These are phyloP conservation scores for Xylaria sp. DNA, from an alignment of 2,329 filamentous ascomycete genomes.

Conservation along the genomic window DNA sequence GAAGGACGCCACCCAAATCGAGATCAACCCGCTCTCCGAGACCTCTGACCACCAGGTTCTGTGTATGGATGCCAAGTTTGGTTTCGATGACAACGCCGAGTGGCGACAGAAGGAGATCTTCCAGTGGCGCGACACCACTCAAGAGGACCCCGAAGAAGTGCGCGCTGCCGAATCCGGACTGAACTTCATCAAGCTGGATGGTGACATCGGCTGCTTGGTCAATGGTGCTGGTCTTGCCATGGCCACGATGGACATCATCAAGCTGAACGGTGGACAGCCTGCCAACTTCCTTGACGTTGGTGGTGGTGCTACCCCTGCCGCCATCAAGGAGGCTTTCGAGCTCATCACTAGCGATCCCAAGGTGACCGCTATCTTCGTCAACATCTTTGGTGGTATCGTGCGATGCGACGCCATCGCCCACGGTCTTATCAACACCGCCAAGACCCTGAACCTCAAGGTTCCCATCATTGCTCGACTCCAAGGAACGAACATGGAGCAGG, in stretches of 20 bases:
- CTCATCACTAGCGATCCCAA: conserved; percentile 98
- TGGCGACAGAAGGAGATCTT: conserved; percentile 99
- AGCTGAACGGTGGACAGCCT: conserved; percentile 94
- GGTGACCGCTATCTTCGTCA: conserved; percentile 99
- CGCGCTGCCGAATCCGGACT: conserved; percentile 93
- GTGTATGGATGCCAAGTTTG: conserved; percentile 99
- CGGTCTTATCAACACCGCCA: conserved; percentile 93
- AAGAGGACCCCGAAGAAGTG: conserved; percentile 98
- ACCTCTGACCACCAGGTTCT: conserved; percentile 98
- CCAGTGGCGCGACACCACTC: conserved; percentile 89
- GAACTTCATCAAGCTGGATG: conserved; percentile 99
- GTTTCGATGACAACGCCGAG: conserved; percentile 98
- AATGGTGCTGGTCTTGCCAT: conserved; percentile 99
- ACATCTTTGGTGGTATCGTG: conserved; percentile 99
- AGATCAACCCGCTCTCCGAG: conserved; percentile 99
- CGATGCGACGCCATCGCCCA: conserved; percentile 97
- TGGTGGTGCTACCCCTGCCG: conserved; percentile 94
- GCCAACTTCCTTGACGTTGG: conserved; percentile 99
- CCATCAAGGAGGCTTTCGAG: conserved; percentile 97
- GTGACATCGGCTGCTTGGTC: conserved; percentile 98
- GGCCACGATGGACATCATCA: conserved; percentile 99
- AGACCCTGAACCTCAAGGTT: conserved; percentile 94
- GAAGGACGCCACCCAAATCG: conserved; percentile 98
- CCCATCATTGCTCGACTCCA: conserved; percentile 97
- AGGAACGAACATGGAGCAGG: conserved; percentile 97